Conservation (phyloP, 345 rosid genomes). For the Eucalyptus fibrosa region DNA sequence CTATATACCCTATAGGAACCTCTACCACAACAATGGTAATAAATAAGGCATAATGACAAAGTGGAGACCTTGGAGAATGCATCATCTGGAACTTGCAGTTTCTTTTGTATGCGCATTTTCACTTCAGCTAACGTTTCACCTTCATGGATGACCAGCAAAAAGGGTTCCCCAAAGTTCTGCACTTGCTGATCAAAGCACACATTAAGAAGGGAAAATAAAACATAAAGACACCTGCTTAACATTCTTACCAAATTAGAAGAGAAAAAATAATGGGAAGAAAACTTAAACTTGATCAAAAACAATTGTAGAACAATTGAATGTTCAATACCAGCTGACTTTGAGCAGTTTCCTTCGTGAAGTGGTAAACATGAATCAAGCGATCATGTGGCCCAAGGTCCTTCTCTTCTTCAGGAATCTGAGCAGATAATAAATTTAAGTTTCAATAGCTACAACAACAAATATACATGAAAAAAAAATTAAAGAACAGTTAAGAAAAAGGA, state of each 20-base stretch:
- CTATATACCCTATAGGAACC: neutral
- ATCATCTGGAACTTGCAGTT: slow-evolving; percentile 78
- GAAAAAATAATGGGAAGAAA: neutral
- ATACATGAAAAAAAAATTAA: neutral
- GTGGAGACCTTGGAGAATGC: slow-evolving; percentile 74
- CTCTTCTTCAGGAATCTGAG: slow-evolving; percentile 82
- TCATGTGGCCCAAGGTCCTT: slow-evolving; percentile 71
- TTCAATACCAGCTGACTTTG: slow-evolving; percentile 59
- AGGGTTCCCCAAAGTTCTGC: slow-evolving; percentile 94
- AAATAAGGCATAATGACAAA: neutral
- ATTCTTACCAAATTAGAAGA: neutral
- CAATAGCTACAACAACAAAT: neutral
- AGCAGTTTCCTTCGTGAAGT: slow-evolving; percentile 64
- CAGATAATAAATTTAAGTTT: neutral
- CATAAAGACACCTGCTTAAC: neutral
- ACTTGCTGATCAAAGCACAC: slow-evolving; percentile 47
- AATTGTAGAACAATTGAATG: neutral
- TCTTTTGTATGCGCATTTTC: slow-evolving; percentile 69
- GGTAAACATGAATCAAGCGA: slow-evolving; percentile 87
- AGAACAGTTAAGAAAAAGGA: neutral
- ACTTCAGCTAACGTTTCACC: slow-evolving; percentile 81
- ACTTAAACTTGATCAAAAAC: neutral
- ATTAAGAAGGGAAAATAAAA: neutral
- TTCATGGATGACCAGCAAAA: slow-evolving; percentile 85
- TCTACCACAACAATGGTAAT: neutral